Percentiles rank a stretch among this genome's conserved stretches.
Evolutionary conservation across 768 basidiomycete species (phyloP).

Genomic region (Tricholoma saponaceum): DNA sequence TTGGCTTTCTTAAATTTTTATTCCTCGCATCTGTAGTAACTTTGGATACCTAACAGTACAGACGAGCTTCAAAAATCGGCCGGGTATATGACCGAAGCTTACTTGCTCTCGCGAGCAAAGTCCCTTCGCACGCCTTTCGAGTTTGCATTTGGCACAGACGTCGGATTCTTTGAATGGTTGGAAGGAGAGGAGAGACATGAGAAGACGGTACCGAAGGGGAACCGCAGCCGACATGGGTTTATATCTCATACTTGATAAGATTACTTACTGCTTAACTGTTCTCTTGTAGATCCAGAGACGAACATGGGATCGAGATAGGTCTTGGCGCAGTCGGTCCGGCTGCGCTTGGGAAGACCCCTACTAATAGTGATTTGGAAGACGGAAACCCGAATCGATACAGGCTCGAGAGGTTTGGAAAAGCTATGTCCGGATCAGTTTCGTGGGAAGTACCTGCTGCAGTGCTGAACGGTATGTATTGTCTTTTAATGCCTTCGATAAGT

Average conservation of each 20-base stretch:
- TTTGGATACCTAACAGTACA: constrained; percentile 36
- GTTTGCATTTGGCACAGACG: constrained; percentile 52
- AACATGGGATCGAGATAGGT: constrained; percentile 16
- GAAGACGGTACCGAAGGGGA: constrained; percentile 1
- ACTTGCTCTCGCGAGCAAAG: constrained; percentile 38
- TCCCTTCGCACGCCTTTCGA: constrained; percentile 66
- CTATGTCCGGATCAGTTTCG: constrained; percentile 68
- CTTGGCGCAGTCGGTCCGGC: constrained; percentile 8
- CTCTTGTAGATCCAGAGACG: not conserved
- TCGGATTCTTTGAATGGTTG: constrained; percentile 70
- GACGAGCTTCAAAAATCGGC: constrained; percentile 78
- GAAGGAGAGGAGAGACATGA: constrained; percentile 43
- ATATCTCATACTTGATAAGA: not conserved
- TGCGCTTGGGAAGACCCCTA: not conserved
- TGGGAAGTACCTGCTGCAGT: constrained; percentile 69
- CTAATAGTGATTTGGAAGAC: not conserved
- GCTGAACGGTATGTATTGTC: constrained; percentile 39
- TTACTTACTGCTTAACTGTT: not conserved
- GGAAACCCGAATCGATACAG: constrained; percentile 43
- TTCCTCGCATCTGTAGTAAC: not conserved
- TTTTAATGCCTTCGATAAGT: not conserved
- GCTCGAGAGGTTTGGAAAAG: constrained; percentile 67
- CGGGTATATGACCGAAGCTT: constrained; percentile 71
- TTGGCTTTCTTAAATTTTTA: constrained; percentile 25
- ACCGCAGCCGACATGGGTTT: not conserved